Evolutionary conservation across 345 rosid species (phyloP).

Genomic region (Chamaenerion angustifolium): DNA sequence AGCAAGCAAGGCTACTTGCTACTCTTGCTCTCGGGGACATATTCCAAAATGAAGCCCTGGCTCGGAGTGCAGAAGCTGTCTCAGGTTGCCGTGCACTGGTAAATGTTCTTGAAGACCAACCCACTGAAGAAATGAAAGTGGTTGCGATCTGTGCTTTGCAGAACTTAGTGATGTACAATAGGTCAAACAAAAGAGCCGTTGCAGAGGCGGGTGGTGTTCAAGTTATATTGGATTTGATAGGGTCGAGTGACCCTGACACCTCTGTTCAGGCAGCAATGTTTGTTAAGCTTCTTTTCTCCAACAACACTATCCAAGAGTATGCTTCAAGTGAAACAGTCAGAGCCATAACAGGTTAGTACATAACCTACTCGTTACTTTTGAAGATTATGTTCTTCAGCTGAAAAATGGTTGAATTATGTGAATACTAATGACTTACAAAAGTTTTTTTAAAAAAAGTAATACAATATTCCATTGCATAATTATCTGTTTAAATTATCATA

Average conservation of each 20-base stretch:
- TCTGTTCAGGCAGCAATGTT: constrained; percentile 98
- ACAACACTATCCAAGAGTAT: constrained; percentile 95
- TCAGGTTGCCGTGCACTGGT: constrained; percentile 97
- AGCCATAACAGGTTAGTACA: constrained; percentile 84
- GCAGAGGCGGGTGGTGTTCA: constrained; percentile 99
- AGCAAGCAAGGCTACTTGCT: constrained; percentile 84
- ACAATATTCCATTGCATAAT: too few species aligned
- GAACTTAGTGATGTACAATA: constrained; percentile 88
- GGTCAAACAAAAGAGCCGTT: constrained; percentile 96
- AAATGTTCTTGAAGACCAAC: constrained; percentile 96
- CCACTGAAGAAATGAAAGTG: constrained; percentile 99
- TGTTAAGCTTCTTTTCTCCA: constrained; percentile 85
- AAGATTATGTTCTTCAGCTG: too few species aligned
- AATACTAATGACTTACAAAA: too few species aligned
- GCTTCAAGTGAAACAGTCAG: constrained; percentile 98
- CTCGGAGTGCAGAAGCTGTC: constrained; percentile 89
- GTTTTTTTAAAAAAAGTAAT: too few species aligned
- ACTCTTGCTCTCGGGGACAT: constrained; percentile 96
- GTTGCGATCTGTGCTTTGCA: constrained; percentile 97
- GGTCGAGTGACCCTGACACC: constrained; percentile 92
- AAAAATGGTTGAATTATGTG: too few species aligned
- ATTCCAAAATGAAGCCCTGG: constrained; percentile 87
- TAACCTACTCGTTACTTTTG: background rate
- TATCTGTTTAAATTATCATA: too few species aligned
- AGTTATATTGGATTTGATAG: constrained; percentile 82